Percentiles rank a stretch among this genome's conserved stretches.
These are phyloP conservation scores for Geotrichum candidum DNA, from an alignment of 1,139 yeast genomes.

Conservation along the genomic window DNA sequence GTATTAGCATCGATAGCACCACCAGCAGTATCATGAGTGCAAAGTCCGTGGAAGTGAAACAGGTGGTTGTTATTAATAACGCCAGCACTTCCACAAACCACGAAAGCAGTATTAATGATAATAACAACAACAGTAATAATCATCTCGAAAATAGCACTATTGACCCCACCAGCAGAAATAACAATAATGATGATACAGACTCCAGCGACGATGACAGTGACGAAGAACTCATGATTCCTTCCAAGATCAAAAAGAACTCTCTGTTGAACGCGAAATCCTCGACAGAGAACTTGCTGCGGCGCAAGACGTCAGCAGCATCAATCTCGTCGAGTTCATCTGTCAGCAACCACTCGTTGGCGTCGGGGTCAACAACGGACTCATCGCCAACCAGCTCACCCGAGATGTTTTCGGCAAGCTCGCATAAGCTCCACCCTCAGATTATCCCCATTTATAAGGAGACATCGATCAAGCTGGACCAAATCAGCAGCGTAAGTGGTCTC, in stretches of 20 bases:
- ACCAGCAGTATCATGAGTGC: neutral
- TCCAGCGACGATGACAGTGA: neutral
- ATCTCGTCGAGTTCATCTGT: neutral
- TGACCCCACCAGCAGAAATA: neutral
- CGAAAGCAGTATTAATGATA: too few relatives aligned
- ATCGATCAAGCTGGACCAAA: slow-evolving; percentile 27
- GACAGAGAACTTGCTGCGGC: neutral
- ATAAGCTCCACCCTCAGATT: slow-evolving; percentile 31
- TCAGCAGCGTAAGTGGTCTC: slow-evolving; percentile 13
- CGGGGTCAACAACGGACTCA: neutral
- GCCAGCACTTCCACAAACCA: neutral
- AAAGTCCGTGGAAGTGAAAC: neutral
- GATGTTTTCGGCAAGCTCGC: neutral
- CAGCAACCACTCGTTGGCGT: neutral
- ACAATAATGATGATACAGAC: neutral
- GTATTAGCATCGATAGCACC: neutral
- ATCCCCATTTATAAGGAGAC: slow-evolving; percentile 31
- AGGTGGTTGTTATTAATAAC: neutral
- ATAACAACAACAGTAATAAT: too few relatives aligned
- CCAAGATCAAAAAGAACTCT: neutral
- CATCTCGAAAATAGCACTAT: too few relatives aligned
- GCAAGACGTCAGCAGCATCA: neutral
- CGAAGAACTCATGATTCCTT: neutral
- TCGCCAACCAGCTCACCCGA: neutral
- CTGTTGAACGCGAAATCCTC: neutral